phyloP scores from a whole-genome alignment of 2,329 filamentous ascomycete genomes.

The Alternaria triticimaculans region DNA sequence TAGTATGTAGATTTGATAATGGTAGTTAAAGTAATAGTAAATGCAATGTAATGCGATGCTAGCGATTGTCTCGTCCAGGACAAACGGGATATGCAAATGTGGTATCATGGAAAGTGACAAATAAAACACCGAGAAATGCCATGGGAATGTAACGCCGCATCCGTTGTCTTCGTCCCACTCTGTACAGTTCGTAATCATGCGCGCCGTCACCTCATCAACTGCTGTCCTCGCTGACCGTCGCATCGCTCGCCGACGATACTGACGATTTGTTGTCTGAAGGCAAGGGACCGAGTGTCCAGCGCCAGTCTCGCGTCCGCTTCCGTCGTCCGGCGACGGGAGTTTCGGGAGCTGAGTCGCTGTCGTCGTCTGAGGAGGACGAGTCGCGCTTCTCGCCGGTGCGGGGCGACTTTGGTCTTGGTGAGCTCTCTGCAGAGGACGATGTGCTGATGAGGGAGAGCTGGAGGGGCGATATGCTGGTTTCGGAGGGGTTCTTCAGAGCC shows the following conservation, averaged over 20 bases:
- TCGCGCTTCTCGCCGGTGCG: constrained; percentile 53
- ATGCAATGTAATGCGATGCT: constrained; percentile 5
- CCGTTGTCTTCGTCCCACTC: neutral
- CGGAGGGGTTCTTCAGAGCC: constrained; percentile 15
- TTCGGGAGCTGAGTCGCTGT: constrained; percentile 58
- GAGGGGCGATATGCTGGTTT: constrained; percentile 22
- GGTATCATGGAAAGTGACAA: constrained; percentile 12
- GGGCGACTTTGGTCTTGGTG: constrained; percentile 34
- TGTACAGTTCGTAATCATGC: constrained; percentile 5
- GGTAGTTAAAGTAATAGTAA: neutral
- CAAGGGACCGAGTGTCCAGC: constrained; percentile 62
- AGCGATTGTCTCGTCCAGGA: neutral
- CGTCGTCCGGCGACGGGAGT: constrained; percentile 61
- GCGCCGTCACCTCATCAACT: constrained; percentile 16
- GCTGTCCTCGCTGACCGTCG: constrained; percentile 39
- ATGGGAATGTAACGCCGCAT: constrained; percentile 6
- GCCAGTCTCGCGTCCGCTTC: constrained; percentile 63
- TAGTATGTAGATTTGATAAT: neutral
- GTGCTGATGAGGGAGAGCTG: constrained; percentile 13
- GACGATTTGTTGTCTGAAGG: constrained; percentile 31
- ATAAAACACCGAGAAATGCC: constrained; percentile 16
- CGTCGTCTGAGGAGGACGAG: constrained; percentile 53
- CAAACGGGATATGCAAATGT: constrained; percentile 9
- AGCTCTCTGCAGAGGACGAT: constrained; percentile 31
- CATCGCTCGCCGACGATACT: constrained; percentile 30